These are phyloP conservation scores for Fusarium oxysporum DNA, from an alignment of 2,329 filamentous ascomycete species.

Conservation along the genomic window DNA sequence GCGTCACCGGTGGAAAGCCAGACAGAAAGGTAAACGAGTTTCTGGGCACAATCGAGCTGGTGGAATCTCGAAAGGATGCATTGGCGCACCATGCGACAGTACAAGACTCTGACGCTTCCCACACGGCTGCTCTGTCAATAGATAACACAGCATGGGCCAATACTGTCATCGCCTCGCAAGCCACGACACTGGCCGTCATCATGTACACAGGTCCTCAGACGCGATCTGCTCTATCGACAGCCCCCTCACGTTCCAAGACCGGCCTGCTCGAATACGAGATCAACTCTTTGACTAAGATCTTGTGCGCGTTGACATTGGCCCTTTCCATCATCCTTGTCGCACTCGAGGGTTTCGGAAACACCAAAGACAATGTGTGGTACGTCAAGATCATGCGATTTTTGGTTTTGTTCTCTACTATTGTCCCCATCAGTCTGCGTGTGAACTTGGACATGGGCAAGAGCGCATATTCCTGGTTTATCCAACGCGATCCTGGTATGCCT, in stretches of 20 bases:
- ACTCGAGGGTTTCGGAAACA: constrained; percentile 80
- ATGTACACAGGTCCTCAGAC: constrained; percentile 96
- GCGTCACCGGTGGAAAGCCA: constrained; percentile 87
- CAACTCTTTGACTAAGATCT: constrained; percentile 95
- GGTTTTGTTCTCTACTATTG: constrained; percentile 98
- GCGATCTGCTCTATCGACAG: constrained; percentile 91
- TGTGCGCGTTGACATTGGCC: constrained; percentile 87
- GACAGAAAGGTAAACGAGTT: constrained; percentile 97
- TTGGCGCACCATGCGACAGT: constrained; percentile 56
- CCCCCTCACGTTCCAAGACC: constrained; percentile 91
- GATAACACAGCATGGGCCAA: constrained; percentile 99
- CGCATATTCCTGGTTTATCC: constrained; percentile 95
- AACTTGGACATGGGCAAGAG: constrained; percentile 98
- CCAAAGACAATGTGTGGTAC: constrained; percentile 82
- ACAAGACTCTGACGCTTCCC: constrained; percentile 52
- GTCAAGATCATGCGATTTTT: constrained; percentile 98
- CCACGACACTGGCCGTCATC: constrained; percentile 86
- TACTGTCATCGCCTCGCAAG: constrained; percentile 94
- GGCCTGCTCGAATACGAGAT: constrained; percentile 96
- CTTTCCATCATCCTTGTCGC: constrained; percentile 91
- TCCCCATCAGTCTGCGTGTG: constrained; percentile 94
- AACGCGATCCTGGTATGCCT: constrained; percentile 88
- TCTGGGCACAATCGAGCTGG: constrained; percentile 84
- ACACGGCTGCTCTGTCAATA: constrained; percentile 82
- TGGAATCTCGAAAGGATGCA: constrained; percentile 64